Evolutionary conservation across 2,329 filamentous ascomycete species (phyloP).

Genomic region (Cladosporium sp.): DNA sequence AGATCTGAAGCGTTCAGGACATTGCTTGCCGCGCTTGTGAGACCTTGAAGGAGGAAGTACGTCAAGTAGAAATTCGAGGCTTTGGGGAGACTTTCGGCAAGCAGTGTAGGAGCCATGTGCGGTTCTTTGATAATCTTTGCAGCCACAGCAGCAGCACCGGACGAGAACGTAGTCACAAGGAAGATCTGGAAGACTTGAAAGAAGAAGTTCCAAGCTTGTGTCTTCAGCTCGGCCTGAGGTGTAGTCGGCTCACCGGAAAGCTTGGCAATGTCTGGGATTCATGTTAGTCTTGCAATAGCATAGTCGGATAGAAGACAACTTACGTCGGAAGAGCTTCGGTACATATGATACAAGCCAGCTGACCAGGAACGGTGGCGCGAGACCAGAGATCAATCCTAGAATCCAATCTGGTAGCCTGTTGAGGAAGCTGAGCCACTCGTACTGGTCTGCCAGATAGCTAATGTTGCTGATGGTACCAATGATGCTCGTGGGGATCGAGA

Average conservation of each 20-base stretch:
- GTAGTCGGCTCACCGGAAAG: conserved; percentile 36
- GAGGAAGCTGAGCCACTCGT: conserved; percentile 29
- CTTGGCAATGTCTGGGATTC: conserved; percentile 26
- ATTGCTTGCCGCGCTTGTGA: conserved; percentile 27
- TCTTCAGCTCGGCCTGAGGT: conserved; percentile 41
- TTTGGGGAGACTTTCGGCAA: conserved; percentile 34
- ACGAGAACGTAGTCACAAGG: conserved; percentile 38
- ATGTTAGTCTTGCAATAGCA: neutral
- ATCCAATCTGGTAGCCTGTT: conserved; percentile 27
- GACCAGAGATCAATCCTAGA: conserved; percentile 29
- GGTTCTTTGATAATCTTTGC: conserved; percentile 33
- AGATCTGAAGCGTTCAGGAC: conserved; percentile 32
- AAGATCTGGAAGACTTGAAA: conserved; percentile 42
- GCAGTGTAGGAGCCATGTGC: conserved; percentile 26
- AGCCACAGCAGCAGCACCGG: conserved; percentile 33
- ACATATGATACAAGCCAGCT: conserved; percentile 33
- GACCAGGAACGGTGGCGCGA: conserved; percentile 29
- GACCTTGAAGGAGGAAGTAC: conserved; percentile 38
- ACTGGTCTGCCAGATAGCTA: conserved; percentile 27
- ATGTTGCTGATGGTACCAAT: conserved; percentile 33
- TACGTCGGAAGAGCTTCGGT: conserved; percentile 31
- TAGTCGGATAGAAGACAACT: neutral
- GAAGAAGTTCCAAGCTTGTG: conserved; percentile 36
- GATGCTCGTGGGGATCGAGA: conserved; percentile 32
- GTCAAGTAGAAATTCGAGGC: conserved; percentile 40